These are phyloP conservation scores for Arxiozyma bovina DNA, from an alignment of 1,139 yeast genomes.

Conservation along the genomic window DNA sequence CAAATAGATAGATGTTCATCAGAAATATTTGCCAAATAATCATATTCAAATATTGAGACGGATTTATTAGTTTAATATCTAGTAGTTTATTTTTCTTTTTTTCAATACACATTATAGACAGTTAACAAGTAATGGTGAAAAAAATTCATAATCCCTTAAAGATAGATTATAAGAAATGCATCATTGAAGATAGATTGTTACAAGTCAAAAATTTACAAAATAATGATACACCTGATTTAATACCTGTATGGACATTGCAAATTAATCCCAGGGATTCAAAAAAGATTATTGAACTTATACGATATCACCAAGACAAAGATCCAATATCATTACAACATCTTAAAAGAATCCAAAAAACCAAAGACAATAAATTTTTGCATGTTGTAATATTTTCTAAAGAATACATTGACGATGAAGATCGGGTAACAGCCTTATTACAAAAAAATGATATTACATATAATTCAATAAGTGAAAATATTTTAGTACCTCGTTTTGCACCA, in stretches of 20 bases:
- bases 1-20: too few species aligned
- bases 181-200: constrained; percentile 40
- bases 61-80: too few species aligned
- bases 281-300: constrained; percentile 28
- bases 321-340: constrained; percentile 37
- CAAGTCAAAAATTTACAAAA: constrained; percentile 37
- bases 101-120: constrained; percentile 43
- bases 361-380: constrained; percentile 19
- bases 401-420: constrained; percentile 16
- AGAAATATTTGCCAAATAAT: too few species aligned
- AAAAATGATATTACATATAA: constrained; percentile 9
- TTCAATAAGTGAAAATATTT: constrained; percentile 21
- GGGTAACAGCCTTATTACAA: constrained; percentile 12
- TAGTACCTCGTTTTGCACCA: constrained; percentile 49
- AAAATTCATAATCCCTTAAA: constrained; percentile 28
- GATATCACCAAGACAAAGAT: constrained; percentile 28
- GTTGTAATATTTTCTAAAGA: constrained; percentile 32
- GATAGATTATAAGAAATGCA: constrained; percentile 43
- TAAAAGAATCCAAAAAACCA: constrained; percentile 34
- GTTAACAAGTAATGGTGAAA: constrained; percentile 26
- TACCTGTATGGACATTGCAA: constrained; percentile 49
- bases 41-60: too few species aligned
- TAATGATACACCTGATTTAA: constrained; percentile 32
- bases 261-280: constrained; percentile 40
- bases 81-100: too few species aligned